These are phyloP conservation scores for Oryza rufipogon DNA, from an alignment of 176 grass and related monocot species.

Conservation along the genomic window DNA sequence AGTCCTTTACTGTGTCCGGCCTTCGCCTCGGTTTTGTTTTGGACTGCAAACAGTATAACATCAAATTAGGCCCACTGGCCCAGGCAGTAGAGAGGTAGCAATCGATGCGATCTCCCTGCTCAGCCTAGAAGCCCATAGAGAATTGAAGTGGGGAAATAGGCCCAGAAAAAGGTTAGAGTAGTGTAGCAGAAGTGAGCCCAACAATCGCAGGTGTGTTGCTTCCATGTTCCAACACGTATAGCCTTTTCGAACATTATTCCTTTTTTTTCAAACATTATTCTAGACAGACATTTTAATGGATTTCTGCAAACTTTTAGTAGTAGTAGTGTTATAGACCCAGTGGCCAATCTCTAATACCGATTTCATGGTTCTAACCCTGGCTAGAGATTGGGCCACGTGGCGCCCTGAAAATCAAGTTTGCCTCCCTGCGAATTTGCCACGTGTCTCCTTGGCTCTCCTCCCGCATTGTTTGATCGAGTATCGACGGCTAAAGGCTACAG, in stretches of 20 bases:
- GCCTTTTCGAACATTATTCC: background rate
- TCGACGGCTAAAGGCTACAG: too few species aligned
- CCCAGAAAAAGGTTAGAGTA: background rate
- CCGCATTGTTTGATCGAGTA: too few species aligned
- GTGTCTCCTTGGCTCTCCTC: too few species aligned
- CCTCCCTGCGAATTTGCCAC: too few species aligned
- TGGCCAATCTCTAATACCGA: too few species aligned
- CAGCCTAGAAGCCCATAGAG: background rate
- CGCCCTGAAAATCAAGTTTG: too few species aligned
- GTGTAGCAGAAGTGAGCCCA: background rate
- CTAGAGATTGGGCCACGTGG: too few species aligned
- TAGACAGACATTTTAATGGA: background rate
- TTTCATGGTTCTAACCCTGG: too few species aligned
- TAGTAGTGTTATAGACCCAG: too few species aligned
- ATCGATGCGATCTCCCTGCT: background rate
- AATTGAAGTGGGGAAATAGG: background rate
- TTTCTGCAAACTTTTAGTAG: background rate
- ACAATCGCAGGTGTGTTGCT: background rate
- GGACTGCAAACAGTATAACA: background rate
- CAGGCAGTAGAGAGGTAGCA: background rate
- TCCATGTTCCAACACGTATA: slow-evolving; percentile 3
- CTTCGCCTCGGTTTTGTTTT: background rate
- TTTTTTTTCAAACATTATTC: background rate
- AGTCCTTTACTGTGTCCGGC: background rate
- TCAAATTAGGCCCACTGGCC: background rate